A percentile compares a stretch with the other conserved stretches of the same genome.
These are phyloP conservation scores for Blastomyces parvus DNA, from an alignment of 2,329 filamentous ascomycete genomes.

Conservation along the genomic window DNA sequence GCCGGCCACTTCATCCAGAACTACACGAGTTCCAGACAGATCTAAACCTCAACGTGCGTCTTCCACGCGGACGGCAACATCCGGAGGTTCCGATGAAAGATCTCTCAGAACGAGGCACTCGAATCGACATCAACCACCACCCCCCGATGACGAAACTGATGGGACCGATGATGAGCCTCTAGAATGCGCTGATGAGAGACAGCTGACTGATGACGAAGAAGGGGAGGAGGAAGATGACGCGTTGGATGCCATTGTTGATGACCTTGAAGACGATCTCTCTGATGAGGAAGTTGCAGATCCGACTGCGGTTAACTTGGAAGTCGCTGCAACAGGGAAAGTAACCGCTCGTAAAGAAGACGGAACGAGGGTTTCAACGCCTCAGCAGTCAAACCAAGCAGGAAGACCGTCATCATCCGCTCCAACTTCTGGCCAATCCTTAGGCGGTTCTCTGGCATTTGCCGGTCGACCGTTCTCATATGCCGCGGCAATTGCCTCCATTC, in stretches of 20 bases:
- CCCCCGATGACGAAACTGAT: constrained; percentile 51
- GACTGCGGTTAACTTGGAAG: constrained; percentile 82
- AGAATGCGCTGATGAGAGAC: constrained; percentile 88
- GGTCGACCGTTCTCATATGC: constrained; percentile 64
- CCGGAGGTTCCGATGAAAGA: constrained; percentile 31
- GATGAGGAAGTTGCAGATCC: constrained; percentile 68
- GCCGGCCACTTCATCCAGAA: constrained; percentile 3
- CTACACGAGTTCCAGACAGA: constrained; percentile 7
- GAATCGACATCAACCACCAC: constrained; percentile 48
- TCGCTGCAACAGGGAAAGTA: constrained; percentile 75
- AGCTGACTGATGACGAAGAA: constrained; percentile 59
- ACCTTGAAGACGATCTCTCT: constrained; percentile 74
- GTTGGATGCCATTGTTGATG: constrained; percentile 80
- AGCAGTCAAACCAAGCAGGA: constrained; percentile 46
- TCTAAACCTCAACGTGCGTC: background rate
- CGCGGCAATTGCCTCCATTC: constrained; percentile 66
- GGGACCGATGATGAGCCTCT: constrained; percentile 60
- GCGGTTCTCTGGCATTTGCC: constrained; percentile 44
- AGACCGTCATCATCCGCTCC: constrained; percentile 32
- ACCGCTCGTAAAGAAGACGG: constrained; percentile 89
- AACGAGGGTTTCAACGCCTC: constrained; percentile 73
- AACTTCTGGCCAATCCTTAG: constrained; percentile 38
- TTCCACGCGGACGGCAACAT: constrained; percentile 20
- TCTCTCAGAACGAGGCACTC: constrained; percentile 50
- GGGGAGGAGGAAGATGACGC: constrained; percentile 51